phyloP scores from a whole-genome alignment of 139 green algal species.

The Pseudopediastrum boryanum region DNA sequence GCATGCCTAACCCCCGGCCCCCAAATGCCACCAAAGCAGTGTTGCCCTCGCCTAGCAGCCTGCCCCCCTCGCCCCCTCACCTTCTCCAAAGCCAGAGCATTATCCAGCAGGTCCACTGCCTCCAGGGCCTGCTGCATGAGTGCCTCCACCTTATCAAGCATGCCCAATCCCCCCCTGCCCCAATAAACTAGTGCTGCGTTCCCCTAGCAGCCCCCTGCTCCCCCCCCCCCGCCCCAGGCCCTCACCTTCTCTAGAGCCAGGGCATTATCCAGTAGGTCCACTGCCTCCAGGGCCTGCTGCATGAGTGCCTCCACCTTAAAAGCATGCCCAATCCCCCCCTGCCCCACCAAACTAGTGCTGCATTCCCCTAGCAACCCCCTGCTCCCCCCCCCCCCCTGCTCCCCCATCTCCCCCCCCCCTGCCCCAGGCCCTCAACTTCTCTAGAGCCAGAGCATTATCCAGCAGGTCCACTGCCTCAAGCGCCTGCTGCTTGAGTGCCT shows the following conservation, averaged over 20 bases:
- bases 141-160: neutral
- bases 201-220: neutral
- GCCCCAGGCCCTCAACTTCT: neutral
- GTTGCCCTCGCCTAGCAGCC: too few species aligned
- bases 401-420: neutral
- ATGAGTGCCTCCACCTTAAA: neutral
- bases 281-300: conserved; percentile 11
- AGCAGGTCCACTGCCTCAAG: neutral
- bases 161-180: neutral
- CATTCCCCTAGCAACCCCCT: neutral
- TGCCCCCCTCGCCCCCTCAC: neutral
- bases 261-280: conserved; percentile 11
- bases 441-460: neutral
- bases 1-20: neutral
- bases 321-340: neutral
- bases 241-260: neutral
- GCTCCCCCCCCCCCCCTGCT: neutral
- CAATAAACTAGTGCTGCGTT: neutral
- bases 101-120: conserved; percentile 38
- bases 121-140: conserved; percentile 33
- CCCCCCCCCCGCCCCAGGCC: neutral
- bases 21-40: neutral
- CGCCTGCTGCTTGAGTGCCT: neutral
- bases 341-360: neutral
- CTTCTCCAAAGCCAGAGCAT: conserved; percentile 22